Evolutionary conservation across 768 basidiomycete species (phyloP).

Genomic region (Russula sp.): DNA sequence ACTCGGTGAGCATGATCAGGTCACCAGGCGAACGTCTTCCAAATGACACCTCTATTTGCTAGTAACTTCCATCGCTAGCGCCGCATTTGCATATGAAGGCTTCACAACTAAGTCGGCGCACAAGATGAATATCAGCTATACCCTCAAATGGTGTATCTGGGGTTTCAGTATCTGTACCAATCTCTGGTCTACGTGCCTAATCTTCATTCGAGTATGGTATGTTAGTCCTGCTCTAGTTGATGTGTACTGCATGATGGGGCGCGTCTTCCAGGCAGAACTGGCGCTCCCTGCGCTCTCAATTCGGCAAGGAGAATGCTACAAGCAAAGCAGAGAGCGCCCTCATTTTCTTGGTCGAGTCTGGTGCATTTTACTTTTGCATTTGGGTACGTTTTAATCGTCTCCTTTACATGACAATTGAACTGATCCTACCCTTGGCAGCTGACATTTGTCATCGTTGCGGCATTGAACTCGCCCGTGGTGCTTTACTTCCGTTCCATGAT

Average conservation of each 20-base stretch:
- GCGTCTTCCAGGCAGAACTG: not conserved
- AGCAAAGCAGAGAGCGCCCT: conserved; percentile 1
- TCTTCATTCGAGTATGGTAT: conserved; percentile 11
- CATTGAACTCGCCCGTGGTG: not conserved
- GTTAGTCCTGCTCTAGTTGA: not conserved
- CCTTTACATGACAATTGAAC: not conserved
- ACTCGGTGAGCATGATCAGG: conserved; percentile 1
- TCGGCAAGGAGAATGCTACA: not conserved
- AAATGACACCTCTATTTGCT: not conserved
- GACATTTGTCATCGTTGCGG: not conserved
- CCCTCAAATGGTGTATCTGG: not conserved
- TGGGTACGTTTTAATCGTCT: not conserved
- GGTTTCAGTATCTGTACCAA: conserved; percentile 7
- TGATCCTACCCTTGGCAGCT: not conserved
- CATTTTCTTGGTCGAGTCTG: conserved; percentile 10
- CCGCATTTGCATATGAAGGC: not conserved
- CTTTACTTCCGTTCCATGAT: conserved; percentile 3
- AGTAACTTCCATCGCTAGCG: conserved; percentile 2
- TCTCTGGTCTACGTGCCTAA: conserved; percentile 15
- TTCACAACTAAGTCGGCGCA: not conserved
- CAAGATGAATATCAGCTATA: not conserved
- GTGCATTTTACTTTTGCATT: conserved; percentile 5
- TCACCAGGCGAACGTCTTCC: not conserved
- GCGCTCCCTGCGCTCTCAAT: not conserved
- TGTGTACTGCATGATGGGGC: not conserved